Base-by-base conservation (phyloP, 2,329 filamentous ascomycete species). In the Tolypocladium ovalisporum region DNA sequence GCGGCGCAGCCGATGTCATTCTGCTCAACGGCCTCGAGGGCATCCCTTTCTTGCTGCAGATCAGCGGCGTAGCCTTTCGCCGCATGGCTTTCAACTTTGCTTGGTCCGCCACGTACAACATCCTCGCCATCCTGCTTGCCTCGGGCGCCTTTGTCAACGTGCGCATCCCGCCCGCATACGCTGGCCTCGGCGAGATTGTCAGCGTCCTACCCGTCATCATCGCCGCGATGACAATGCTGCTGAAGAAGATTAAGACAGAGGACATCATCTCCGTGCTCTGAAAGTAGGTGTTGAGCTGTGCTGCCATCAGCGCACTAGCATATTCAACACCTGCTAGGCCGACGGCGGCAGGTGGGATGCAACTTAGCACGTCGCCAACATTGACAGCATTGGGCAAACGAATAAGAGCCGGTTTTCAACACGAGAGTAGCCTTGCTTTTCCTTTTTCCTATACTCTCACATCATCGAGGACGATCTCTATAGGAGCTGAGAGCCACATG, bases 151-250 rank as follows among this genome's bases (percentile, higher is more conserved):
- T 84, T 64, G 79, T 80, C 10, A 73, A 75, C 59, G 71, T 77
- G 2, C 73, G 81, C 53, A 76, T 79, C 56, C 76, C 79, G n/a
- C 71, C 71, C 2, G 70, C 68, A 17, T 74, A 70, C 71, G 83
- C 85, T 0, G 85, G 83, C 0, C 61, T 87, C 52, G 84, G 85
- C 0, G 85, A 88, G 71, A 68, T 88, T 53, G 80, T 85, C 15
- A 87, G 84, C 65, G 79, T 88, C 0, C 53, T 84, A 60, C 85
- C 85, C 0, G 84, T 88, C 13, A 77, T 88, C 34, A 42, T 67
- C 2, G 63, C 65, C 7, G 66, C 65, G 37, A 57, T 63, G 56
- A 67, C 67, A 7, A 70, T 71, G 69, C 56, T 70, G 54, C 54
- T 64, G 32, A 62, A 54, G 24, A 62, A 59, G 58, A 59, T 58